These are phyloP conservation scores for Hypoxylon sp. DNA, from an alignment of 2,329 filamentous ascomycete genomes.

Conservation along the genomic window DNA sequence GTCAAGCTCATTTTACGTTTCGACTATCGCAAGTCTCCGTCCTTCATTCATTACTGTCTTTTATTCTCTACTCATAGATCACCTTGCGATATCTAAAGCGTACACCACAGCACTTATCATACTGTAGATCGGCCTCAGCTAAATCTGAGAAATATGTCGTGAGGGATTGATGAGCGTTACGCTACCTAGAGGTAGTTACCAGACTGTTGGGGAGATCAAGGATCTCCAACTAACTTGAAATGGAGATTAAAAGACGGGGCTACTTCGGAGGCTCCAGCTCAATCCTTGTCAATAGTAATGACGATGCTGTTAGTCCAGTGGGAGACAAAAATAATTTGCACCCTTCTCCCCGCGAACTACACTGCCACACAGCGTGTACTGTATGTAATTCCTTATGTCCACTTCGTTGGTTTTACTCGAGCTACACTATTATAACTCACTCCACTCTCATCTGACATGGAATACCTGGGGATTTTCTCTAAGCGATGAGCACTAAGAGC, in stretches of 20 bases:
- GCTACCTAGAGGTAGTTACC: neutral
- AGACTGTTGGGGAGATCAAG: conserved; percentile 25
- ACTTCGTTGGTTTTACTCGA: conserved; percentile 19
- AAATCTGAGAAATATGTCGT: conserved; percentile 40
- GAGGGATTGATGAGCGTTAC: conserved; percentile 29
- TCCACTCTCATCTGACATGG: conserved; percentile 44
- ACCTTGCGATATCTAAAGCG: neutral
- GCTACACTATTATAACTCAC: conserved; percentile 38
- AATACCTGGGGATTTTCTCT: conserved; percentile 44
- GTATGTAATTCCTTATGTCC: conserved; percentile 32
- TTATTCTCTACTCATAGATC: neutral
- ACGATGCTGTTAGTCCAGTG: conserved; percentile 25
- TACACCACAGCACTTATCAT: conserved; percentile 5
- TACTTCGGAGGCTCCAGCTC: conserved; percentile 45
- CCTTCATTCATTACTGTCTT: neutral
- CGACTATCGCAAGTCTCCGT: neutral
- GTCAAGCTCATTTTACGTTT: neutral
- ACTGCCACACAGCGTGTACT: conserved; percentile 26
- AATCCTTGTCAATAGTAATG: conserved; percentile 44
- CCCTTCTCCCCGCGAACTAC: conserved; percentile 32
- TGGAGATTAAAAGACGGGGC: conserved; percentile 40
- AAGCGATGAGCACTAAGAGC: conserved; percentile 52
- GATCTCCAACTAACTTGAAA: conserved; percentile 30
- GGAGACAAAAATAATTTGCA: conserved; percentile 35
- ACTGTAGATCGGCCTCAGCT: conserved; percentile 31